These are phyloP conservation scores for Botrytis elliptica DNA, from an alignment of 2,329 filamentous ascomycete genomes.

Conservation along the genomic window DNA sequence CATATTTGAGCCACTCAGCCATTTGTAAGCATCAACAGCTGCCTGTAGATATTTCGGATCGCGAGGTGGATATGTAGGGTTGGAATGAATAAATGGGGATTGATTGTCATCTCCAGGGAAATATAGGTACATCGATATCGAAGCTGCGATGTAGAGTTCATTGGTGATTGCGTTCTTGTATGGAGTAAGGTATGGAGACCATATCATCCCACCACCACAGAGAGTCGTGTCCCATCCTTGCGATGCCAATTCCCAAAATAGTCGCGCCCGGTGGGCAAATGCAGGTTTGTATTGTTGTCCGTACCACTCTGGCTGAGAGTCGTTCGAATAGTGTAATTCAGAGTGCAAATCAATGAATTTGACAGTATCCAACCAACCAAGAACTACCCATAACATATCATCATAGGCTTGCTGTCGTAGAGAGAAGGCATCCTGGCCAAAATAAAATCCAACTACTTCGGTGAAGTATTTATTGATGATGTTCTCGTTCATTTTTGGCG, in stretches of 20 bases:
- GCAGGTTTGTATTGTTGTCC: conserved; percentile 71
- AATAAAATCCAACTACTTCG: conserved; percentile 76
- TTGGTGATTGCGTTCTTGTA: conserved; percentile 99
- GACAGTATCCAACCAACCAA: conserved; percentile 83
- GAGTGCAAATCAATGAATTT: conserved; percentile 74
- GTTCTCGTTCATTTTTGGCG: conserved; percentile 57
- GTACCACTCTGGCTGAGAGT: conserved; percentile 58
- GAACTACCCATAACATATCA: conserved; percentile 92
- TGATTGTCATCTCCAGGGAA: conserved; percentile 78
- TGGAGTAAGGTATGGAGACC: conserved; percentile 75
- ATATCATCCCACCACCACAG: conserved; percentile 86
- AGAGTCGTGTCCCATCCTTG: conserved; percentile 78
- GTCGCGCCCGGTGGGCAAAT: conserved; percentile 77
- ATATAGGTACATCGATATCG: conserved; percentile 83
- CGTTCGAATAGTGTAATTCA: conserved; percentile 55
- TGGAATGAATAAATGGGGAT: conserved; percentile 57
- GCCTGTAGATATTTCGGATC: conserved; percentile 68
- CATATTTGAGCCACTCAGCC: conserved; percentile 80
- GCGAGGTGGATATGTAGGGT: conserved; percentile 38
- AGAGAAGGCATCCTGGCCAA: conserved; percentile 76
- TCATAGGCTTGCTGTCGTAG: conserved; percentile 81
- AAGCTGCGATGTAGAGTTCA: conserved; percentile 81
- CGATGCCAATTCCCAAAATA: conserved; percentile 82
- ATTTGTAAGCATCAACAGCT: conserved; percentile 75
- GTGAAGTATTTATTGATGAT: conserved; percentile 80